Base-by-base conservation (phyloP, 129 eudicot species). In the Gnaphalium uliginosum region DNA sequence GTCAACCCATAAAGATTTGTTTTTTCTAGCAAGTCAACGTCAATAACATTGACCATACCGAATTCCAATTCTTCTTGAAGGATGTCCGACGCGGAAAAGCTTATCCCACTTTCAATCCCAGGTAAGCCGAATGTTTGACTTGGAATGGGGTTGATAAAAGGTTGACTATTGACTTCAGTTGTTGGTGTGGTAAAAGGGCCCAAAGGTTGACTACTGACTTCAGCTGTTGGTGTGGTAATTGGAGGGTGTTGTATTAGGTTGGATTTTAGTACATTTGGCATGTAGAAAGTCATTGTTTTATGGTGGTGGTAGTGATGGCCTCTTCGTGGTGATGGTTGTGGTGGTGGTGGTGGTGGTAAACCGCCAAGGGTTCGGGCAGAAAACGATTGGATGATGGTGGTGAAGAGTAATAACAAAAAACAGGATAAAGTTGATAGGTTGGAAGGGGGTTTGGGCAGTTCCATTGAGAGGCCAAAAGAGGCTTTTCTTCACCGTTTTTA, bases 11-110 rank as follows among this genome's bases (percentile, higher is more conserved):
- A 84, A 5, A 77, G 35, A 8, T 86, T 19, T 9, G 81, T 72
- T 4, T 60, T 76, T 14, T 80, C 81, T 51, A 84, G 63, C 19
- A 84, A 35, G 78, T 76, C 84, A 64, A 71, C 91, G 3, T 84
- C 84, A 14, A 87, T 78, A 2, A 70, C 63, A 15, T 79, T 84
- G 32, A 84, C 85, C 29, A 76, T 78, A 48, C 86, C 86, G 1
- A 81, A 66, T 46, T 87, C 88, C 37, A 83, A 26, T 66, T 83
- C 90, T 58, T 86, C 87, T 18, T 76, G 71, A 0, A 84, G 85
- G 15, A 82, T 71, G 46, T 79, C 61, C 11, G 79, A 68, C 0
- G 82, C 76, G 1, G 81, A 79, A 72, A 83, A 77, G 4, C 82
- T 65, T 69, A 84, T 41, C 58, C 76, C 81, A 5, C 73, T 78